Evolutionary conservation across 208 protist species (phyloP).

Genomic region (Naegleria gruberi): DNA sequence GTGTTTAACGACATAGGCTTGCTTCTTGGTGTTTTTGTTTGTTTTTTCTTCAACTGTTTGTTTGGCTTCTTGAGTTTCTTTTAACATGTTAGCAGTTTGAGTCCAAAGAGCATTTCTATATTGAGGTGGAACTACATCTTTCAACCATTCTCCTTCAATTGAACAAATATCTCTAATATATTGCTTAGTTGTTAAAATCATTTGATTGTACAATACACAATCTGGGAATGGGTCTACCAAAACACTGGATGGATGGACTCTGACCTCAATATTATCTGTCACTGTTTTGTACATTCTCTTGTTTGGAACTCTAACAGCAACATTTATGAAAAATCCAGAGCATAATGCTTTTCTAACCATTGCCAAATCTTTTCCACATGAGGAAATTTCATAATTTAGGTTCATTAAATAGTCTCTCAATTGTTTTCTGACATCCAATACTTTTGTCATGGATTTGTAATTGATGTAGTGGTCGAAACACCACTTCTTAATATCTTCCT

Average conservation of each 20-base stretch:
- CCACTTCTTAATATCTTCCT: conserved; percentile 23
- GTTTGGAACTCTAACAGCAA: conserved; percentile 24
- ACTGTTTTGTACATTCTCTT: conserved; percentile 30
- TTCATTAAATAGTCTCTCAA: neutral
- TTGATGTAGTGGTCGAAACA: conserved; percentile 38
- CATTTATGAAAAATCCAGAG: conserved; percentile 34
- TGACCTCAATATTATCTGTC: neutral
- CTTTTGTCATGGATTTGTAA: conserved; percentile 26
- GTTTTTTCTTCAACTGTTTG: neutral
- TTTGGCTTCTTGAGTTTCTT: neutral
- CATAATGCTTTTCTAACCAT: neutral
- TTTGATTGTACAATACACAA: conserved; percentile 6
- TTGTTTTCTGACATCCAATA: conserved; percentile 28
- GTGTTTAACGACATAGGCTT: neutral
- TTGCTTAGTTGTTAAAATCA: neutral
- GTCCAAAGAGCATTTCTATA: neutral
- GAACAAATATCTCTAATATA: conserved; percentile 11
- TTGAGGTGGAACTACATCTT: neutral
- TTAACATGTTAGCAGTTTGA: neutral
- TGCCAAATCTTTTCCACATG: neutral
- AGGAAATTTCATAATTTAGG: neutral
- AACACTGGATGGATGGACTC: conserved; percentile 33
- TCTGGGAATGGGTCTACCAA: neutral
- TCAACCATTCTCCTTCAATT: neutral
- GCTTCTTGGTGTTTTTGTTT: neutral